Conservation (phyloP, 352 stramenopile genomes). For the Thraustochytrium striatum region DNA sequence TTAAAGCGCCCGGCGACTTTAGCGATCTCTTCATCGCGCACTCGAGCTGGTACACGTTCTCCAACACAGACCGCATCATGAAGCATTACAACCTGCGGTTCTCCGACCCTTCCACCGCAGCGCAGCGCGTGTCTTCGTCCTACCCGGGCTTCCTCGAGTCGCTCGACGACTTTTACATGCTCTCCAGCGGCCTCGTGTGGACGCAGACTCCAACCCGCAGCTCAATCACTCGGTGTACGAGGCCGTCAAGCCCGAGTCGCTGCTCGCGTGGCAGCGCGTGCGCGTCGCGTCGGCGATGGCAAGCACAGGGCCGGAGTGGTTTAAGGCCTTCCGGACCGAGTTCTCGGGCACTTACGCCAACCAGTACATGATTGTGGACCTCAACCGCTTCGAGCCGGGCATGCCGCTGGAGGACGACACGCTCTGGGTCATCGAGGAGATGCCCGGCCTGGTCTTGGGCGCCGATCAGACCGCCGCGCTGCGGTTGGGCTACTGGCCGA, state of each 20-base stretch:
- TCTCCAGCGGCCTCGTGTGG: slow-evolving; percentile 57
- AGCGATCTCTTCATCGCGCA: slow-evolving; percentile 67
- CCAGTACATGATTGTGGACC: slow-evolving; percentile 73
- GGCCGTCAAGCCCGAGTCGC: slow-evolving; percentile 58
- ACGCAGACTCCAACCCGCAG: slow-evolving; percentile 69
- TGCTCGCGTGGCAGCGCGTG: slow-evolving; percentile 63
- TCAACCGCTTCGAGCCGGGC: slow-evolving; percentile 60
- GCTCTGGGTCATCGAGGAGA: slow-evolving; percentile 68
- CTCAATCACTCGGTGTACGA: slow-evolving; percentile 63
- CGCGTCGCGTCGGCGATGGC: slow-evolving; percentile 61
- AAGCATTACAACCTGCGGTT: slow-evolving; percentile 72
- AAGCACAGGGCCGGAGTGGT: slow-evolving; percentile 60
- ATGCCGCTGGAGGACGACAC: slow-evolving; percentile 58
- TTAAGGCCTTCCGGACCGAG: slow-evolving; percentile 54
- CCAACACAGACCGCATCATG: slow-evolving; percentile 69
- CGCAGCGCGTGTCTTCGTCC: slow-evolving; percentile 61
- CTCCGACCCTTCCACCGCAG: slow-evolving; percentile 47
- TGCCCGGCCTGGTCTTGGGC: slow-evolving; percentile 62
- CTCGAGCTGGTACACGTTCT: slow-evolving; percentile 67
- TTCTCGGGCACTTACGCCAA: slow-evolving; percentile 66
- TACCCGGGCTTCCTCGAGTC: slow-evolving; percentile 70
- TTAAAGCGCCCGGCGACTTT: slow-evolving; percentile 64
- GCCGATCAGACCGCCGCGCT: slow-evolving; percentile 62
- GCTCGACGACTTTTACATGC: slow-evolving; percentile 74
- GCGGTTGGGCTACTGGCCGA: slow-evolving; percentile 65